A percentile compares a stretch with the other conserved stretches of the same genome.
Evolutionary conservation across 768 basidiomycete genomes (phyloP).

Genomic region (Hygrophoropsis aurantiaca): DNA sequence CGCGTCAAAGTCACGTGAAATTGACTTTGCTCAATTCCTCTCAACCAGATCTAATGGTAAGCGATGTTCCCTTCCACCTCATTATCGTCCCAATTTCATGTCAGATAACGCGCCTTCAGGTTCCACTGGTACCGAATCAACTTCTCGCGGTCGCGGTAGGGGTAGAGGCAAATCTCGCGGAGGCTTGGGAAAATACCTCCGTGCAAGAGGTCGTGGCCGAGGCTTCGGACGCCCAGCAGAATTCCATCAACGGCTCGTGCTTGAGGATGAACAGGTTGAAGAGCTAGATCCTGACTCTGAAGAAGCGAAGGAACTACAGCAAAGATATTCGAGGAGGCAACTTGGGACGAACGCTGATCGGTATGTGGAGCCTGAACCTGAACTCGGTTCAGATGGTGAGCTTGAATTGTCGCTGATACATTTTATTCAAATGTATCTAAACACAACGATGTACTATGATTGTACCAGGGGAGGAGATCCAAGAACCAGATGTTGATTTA

Average conservation of each 20-base stretch:
- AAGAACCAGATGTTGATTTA: slow-evolving; percentile 74
- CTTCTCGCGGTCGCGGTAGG: slow-evolving; percentile 37
- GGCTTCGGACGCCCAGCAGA: slow-evolving; percentile 64
- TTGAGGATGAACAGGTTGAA: slow-evolving; percentile 54
- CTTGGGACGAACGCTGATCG: slow-evolving; percentile 73
- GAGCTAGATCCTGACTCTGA: slow-evolving; percentile 41
- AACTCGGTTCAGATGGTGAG: slow-evolving; percentile 69
- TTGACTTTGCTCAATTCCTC: too few species aligned
- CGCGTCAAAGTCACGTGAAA: too few species aligned
- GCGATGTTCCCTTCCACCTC: too few species aligned
- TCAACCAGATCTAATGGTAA: too few species aligned
- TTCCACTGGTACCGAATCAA: slow-evolving; percentile 4
- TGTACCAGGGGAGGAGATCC: slow-evolving; percentile 57
- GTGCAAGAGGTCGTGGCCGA: slow-evolving; percentile 64
- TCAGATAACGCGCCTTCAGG: slow-evolving; percentile 11
- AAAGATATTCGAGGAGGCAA: slow-evolving; percentile 56
- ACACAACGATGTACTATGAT: slow-evolving; percentile 5
- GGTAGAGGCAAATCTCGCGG: slow-evolving; percentile 63
- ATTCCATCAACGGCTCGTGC: slow-evolving; percentile 57
- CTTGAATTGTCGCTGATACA: background rate
- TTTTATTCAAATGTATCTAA: background rate
- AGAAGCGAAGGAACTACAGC: slow-evolving; percentile 44
- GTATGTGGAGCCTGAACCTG: slow-evolving; percentile 68
- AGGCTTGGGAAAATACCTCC: slow-evolving; percentile 71
- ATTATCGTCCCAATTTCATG: too few species aligned